Evolutionary conservation across 2,329 filamentous ascomycete genomes (phyloP), one percentile per base, ranked within the genome.

Genomic region (Aaosphaeria arxii): DNA sequence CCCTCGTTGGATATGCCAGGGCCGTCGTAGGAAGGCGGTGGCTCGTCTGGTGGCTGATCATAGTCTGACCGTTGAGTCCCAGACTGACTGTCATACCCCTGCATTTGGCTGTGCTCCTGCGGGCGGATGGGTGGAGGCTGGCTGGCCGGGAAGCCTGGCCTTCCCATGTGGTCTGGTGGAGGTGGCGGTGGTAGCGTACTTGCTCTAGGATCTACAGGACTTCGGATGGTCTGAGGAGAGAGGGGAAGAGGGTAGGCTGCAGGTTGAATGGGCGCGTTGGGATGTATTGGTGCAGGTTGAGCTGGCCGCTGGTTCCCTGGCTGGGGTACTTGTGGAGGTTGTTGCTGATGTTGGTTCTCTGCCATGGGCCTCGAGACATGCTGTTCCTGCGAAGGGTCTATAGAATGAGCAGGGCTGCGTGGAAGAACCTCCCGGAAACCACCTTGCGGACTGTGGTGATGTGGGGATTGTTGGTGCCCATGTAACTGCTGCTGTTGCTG

Each of bases 351-450:
- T 42, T 35, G 4, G 30, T 44, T 11, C 9, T 13, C 9, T 38
- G 45, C 11, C 17, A 24, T 24, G 17, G 17, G 17, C 17, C 17
- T 24, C 17, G 17, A 24, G 17, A 24, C 17, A 24, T 24, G 17
- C 17, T 24, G 17, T 24, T 24, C 17, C 17, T 24, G 17, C 17
- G 17, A 24, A 2, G 17, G 17, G 17, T 24, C 17, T 24, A 24
- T 24, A 24, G 61, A 55, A 28, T 67, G 63, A 5, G 63, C 57
- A 30, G 64, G 62, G 45, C 47, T 56, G 24, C 62, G 61, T 7
- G 68, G 68, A 31, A 69, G 49, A 7, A 71, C 49, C 44, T 71
- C 68, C 30, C 60, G 58, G 46, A 68, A 71, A 6, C 66, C 67
- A 31, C 63, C 59, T 29, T 43, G 41, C 17, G 41, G 41, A 11